phyloP scores from a whole-genome alignment of 805 yeast species.

The Pichia membranifaciens region DNA sequence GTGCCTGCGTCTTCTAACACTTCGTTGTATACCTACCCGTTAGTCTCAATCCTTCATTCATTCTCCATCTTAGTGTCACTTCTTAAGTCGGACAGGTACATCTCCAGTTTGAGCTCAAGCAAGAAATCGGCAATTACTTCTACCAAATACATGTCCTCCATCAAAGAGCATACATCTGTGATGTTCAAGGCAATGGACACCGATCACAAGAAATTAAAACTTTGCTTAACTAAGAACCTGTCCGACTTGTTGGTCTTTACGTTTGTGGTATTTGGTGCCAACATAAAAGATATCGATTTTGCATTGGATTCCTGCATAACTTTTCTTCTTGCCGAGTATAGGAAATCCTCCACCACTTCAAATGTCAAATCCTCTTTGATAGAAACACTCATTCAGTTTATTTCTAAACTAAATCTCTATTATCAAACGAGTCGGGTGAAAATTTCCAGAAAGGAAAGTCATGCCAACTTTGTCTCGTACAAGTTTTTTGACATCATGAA shows the following conservation, averaged over 20 bases:
- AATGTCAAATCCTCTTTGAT: conserved; percentile 24
- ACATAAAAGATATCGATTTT: conserved; percentile 20
- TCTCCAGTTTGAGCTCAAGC: conserved; percentile 19
- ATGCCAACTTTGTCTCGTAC: conserved; percentile 27
- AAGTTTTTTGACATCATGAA: conserved; percentile 26
- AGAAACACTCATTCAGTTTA: conserved; percentile 28
- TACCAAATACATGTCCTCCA: conserved; percentile 20
- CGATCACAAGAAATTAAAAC: conserved; percentile 25
- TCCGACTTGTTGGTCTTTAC: conserved; percentile 30
- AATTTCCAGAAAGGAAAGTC: conserved; percentile 18
- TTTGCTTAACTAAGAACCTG: conserved; percentile 27
- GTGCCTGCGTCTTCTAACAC: conserved; percentile 14
- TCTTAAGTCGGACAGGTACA: conserved; percentile 29
- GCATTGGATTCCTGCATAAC: conserved; percentile 24
- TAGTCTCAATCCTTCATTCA: conserved; percentile 26
- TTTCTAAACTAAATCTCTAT: conserved; percentile 28
- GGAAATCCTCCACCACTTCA: conserved; percentile 10
- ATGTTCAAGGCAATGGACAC: conserved; percentile 25
- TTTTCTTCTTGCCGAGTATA: conserved; percentile 18
- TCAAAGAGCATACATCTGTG: conserved; percentile 16
- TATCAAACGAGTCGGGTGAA: conserved; percentile 26
- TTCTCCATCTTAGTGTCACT: conserved; percentile 25
- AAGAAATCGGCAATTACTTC: conserved; percentile 22
- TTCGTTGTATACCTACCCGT: conserved; percentile 25
- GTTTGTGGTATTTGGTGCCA: conserved; percentile 27